phyloP scores from a whole-genome alignment of 371 early-diverging fungal genomes.

The Umbelopsis sp. region DNA sequence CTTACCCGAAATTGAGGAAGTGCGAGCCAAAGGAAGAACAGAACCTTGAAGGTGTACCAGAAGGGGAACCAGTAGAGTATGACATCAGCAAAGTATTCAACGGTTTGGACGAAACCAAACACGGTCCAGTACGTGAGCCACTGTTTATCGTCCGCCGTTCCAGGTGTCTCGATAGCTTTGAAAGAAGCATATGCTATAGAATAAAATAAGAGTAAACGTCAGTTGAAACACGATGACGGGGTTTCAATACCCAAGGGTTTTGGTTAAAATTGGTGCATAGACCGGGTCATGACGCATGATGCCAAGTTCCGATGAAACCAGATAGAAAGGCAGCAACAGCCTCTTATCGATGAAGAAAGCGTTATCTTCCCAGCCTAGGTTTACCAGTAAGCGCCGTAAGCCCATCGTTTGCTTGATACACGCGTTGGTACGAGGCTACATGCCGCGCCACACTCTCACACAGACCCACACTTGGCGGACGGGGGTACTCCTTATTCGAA shows the following conservation, averaged over 20 bases:
- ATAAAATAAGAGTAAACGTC: conserved; percentile 6
- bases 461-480: neutral
- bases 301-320: conserved; percentile 17
- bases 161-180: conserved; percentile 85
- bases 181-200: conserved; percentile 86
- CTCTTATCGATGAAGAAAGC: no score
- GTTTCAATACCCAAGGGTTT: conserved; percentile 5
- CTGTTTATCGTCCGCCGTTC: conserved; percentile 84
- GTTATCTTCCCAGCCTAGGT: no score
- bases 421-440: neutral
- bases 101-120: conserved; percentile 79
- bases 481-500: neutral
- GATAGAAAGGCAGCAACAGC: neutral
- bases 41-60: conserved; percentile 92
- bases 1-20: conserved; percentile 78
- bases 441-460: conserved; percentile 4
- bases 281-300: conserved; percentile 15
- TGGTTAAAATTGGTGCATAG: conserved; percentile 9
- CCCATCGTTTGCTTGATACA: neutral
- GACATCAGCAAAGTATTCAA: conserved; percentile 87
- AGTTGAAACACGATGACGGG: conserved; percentile 1
- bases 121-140: conserved; percentile 91
- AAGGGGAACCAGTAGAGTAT: conserved; percentile 91
- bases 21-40: conserved; percentile 82
- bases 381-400: no score